Evolutionary conservation across 2,329 filamentous ascomycete species (phyloP), one percentile per base, ranked within the genome.

Genomic region (Cladorrhinum sp.): DNA sequence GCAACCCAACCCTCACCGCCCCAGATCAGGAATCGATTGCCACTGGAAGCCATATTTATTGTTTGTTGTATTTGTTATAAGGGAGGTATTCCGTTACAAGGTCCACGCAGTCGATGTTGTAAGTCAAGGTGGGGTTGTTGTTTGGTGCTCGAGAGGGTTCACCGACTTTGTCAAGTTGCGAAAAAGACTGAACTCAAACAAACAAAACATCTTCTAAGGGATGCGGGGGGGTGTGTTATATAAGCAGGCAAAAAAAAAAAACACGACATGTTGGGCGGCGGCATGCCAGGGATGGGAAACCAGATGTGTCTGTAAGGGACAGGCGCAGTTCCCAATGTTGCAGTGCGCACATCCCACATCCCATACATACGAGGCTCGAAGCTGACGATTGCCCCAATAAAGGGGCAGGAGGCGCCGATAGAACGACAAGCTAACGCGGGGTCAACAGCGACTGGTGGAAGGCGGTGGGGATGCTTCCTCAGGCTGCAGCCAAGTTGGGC

Each of bases 1-100:
- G 84, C 84, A 59, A 87, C 80, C 85, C 84, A 87, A 68, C 86
- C 85, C 66, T 80, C 77, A 66, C 80, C 83, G 59, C 86, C 86
- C 85, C 85, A 88, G 70, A 88, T 85, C 65, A 89, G 80, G 72
- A 82, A 87, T 67, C 79, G 77, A 67, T 76, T 73, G 50, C 68
- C 60, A 21, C 59, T 61, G 55, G 64, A 39, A 55, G 24, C 30
- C 30, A 42, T 26, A 10, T 18, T 55, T 54, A 42, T 66, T 68
- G 51, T 71, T 68, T 54, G 48, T 65, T 67, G 51, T 71, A 68
- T 71, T 73, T 59, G 70, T 62, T 58, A 71, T 10, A 28, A n/a
- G 21, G 14, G 53, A 24, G 16, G 20, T 33, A 14, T 54, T 33
- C 23, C 12, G 10, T 46, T 42, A 10, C 26, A 10, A 30, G 39